Conservation (phyloP, 225 moss, liverwort and hornwort species). For the Sphagnum contortum region DNA sequence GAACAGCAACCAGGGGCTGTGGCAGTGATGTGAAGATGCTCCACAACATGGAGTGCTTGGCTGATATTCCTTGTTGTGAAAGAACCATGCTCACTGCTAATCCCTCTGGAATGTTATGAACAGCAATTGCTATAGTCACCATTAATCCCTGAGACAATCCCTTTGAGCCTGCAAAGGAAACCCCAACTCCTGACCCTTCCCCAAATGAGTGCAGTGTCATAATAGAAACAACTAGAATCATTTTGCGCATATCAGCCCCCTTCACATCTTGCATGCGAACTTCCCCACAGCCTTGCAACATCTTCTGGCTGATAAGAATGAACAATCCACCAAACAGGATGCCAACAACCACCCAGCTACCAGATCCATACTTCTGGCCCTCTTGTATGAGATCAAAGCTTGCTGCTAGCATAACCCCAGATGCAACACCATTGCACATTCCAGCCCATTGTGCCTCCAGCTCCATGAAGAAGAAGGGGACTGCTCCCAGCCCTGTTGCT, state of each 20-base stretch:
- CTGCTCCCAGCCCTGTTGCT: slow-evolving; percentile 81
- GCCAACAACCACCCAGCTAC: slow-evolving; percentile 84
- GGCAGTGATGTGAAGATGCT: slow-evolving; percentile 97
- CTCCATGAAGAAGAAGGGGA: slow-evolving; percentile 92
- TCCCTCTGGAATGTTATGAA: slow-evolving; percentile 81
- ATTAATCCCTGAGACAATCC: slow-evolving; percentile 88
- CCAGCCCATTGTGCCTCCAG: slow-evolving; percentile 83
- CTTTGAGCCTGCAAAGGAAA: slow-evolving; percentile 86
- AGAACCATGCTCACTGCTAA: slow-evolving; percentile 94
- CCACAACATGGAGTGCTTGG: slow-evolving; percentile 79
- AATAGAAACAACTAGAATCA: slow-evolving; percentile 83
- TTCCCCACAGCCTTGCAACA: slow-evolving; percentile 69
- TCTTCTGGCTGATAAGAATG: slow-evolving; percentile 65
- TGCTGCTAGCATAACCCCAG: slow-evolving; percentile 94
- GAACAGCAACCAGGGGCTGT: slow-evolving; percentile 89
- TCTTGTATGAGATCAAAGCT: slow-evolving; percentile 99
- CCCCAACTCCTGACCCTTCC: slow-evolving; percentile 95
- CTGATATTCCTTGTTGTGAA: slow-evolving; percentile 68
- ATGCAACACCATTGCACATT: slow-evolving; percentile 89
- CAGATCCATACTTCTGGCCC: slow-evolving; percentile 84
- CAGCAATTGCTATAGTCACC: slow-evolving; percentile 91
- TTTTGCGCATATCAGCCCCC: slow-evolving; percentile 83
- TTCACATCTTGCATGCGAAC: slow-evolving; percentile 89
- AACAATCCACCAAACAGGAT: slow-evolving; percentile 77
- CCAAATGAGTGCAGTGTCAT: slow-evolving; percentile 97